Evolutionary conservation across 2,329 filamentous ascomycete genomes (phyloP), one percentile per base, ranked within the genome.

Genomic region (Fusarium longipes): DNA sequence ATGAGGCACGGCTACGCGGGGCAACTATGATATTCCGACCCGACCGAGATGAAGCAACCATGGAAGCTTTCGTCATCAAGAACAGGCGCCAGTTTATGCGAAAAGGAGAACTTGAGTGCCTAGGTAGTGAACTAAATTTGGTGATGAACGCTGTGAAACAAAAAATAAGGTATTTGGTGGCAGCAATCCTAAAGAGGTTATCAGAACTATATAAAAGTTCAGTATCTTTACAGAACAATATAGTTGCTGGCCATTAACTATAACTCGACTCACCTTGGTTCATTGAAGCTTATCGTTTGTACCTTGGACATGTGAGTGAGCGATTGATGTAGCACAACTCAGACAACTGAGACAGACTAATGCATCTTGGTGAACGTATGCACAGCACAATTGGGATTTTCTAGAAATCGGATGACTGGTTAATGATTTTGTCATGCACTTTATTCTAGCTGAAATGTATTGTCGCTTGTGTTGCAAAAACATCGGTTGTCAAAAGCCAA

Each of bases 11-110:
- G 3, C 4, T 10, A 14, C 20, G n/a, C 12, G 32, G 32, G 18
- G 65, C 40, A n/a, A 33, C 29, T 24, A 66, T 40, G 43, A 69
- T 69, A 38, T 64, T 69, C 66, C 66, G 66, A 29, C 50, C 66
- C 66, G 66, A 33, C 45, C 51, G 57, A 67, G 53, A 67, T 69
- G 57, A 51, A 43, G 22, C 35, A 67, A 69, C 54, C 36, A 51
- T n/a, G n/a, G n/a, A n/a, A 38, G 59, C 33, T 57, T 47, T 68
- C 30, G 60, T 62, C 60, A 62, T 68, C 48, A 56, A 54, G 32
- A 53, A 51, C 22, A 65, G 56, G 49, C 50, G 35, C 44, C 55
- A 56, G 45, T 50, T 45, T 32, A 39, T 39, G 57, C n/a, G 52
- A 68, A 69, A 69, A 69, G 62, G 66, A 63, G 66, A 39, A 50